These are phyloP conservation scores for Saccharomycopsis oosterbeekiorum DNA, from an alignment of 805 yeast species.

Conservation along the genomic window DNA sequence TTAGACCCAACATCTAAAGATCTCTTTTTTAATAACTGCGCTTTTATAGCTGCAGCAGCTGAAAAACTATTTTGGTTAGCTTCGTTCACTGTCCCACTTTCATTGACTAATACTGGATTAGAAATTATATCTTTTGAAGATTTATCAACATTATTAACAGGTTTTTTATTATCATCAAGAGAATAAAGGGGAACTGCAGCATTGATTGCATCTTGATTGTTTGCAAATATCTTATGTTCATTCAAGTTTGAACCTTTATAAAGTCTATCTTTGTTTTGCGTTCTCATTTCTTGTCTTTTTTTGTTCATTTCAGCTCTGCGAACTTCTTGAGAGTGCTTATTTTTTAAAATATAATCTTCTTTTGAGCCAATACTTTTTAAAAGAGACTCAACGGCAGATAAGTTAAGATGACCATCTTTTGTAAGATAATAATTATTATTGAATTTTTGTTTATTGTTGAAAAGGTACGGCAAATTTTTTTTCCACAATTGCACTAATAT, in stretches of 20 bases:
- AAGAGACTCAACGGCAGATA: conserved; percentile 66
- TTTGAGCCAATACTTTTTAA: conserved; percentile 54
- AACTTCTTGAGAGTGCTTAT: conserved; percentile 57
- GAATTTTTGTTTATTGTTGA: conserved; percentile 15
- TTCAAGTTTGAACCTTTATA: conserved; percentile 12
- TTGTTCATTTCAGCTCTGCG: conserved; percentile 58
- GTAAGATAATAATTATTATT: conserved; percentile 65
- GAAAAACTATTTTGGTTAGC: conserved; percentile 27
- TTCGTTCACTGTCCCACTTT: conserved; percentile 24
- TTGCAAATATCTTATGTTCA: conserved; percentile 15
- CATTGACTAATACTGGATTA: conserved; percentile 4
- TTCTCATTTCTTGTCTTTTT: conserved; percentile 41
- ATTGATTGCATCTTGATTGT: conserved; percentile 10
- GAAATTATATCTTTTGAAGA: conserved; percentile 3
- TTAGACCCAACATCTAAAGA: conserved; percentile 13
- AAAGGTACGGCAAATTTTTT: conserved; percentile 40
- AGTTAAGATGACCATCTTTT: conserved; percentile 75
- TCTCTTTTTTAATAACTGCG: conserved; percentile 22
- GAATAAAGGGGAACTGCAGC: conserved; percentile 13
- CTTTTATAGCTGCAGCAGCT: conserved; percentile 37
- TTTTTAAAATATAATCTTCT: conserved; percentile 71
- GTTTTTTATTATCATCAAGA: conserved; percentile 5
- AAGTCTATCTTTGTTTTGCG: conserved; percentile 31
- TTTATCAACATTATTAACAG: conserved; percentile 24
- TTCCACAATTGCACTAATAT: conserved; percentile 78